Evolutionary conservation across 116 monocot species (phyloP).

Genomic region (Thalassia testudinum): DNA sequence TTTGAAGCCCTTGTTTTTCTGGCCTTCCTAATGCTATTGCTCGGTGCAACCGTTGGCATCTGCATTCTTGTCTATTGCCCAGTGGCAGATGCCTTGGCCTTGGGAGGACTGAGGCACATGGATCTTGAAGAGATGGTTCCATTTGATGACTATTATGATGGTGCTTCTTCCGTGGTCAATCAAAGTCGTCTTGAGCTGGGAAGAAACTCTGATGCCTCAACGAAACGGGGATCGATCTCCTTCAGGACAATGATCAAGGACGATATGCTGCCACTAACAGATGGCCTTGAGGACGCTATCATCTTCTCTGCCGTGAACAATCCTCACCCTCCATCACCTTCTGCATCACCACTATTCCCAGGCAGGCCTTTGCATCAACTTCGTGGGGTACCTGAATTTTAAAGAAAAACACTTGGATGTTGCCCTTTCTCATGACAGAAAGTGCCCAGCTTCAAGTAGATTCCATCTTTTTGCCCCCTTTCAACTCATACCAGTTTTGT

Average conservation of each 20-base stretch:
- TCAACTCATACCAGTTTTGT: conserved; percentile 2
- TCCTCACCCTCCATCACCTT: neutral
- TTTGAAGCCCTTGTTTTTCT: conserved; percentile 63
- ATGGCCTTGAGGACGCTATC: neutral
- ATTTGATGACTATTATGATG: conserved; percentile 43
- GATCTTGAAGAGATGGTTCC: conserved; percentile 39
- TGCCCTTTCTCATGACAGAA: neutral
- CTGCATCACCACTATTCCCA: conserved; percentile 1
- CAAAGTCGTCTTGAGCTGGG: conserved; percentile 27
- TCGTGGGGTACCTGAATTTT: conserved; percentile 2
- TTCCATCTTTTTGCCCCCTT: neutral
- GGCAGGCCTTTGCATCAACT: neutral
- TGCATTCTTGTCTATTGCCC: conserved; percentile 81
- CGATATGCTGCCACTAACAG: conserved; percentile 1
- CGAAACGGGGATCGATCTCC: conserved; percentile 60
- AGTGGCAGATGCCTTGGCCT: conserved; percentile 51
- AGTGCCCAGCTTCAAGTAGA: too few relatives aligned
- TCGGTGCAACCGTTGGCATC: conserved; percentile 36
- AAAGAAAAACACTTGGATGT: neutral
- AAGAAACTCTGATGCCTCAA: conserved; percentile 46
- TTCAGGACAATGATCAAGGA: conserved; percentile 47
- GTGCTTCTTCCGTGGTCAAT: conserved; percentile 22
- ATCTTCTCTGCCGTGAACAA: conserved; percentile 1
- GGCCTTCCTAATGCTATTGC: conserved; percentile 49
- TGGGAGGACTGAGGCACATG: conserved; percentile 29